A percentile compares a stretch with the other conserved stretches of the same genome.
phyloP scores from a whole-genome alignment of 2,329 filamentous ascomycete species.

The Trichoderma atrobrunneum region DNA sequence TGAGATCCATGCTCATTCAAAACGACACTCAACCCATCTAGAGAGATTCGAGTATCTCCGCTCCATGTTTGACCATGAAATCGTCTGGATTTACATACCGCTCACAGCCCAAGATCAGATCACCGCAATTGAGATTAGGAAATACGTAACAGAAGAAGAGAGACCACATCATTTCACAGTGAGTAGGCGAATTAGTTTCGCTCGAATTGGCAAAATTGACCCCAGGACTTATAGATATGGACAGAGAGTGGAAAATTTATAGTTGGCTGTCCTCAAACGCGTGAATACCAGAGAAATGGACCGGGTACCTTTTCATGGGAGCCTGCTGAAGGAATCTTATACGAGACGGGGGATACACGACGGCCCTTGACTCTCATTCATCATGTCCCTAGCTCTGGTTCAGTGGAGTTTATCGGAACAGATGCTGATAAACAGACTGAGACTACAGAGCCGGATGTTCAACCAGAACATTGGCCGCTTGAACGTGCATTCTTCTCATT shows the following conservation, averaged over 20 bases:
- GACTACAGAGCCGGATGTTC: neutral
- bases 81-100: slow-evolving; percentile 2
- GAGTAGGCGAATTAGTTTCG: neutral
- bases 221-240: neutral
- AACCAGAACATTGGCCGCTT: neutral
- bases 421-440: neutral
- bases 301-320: no score
- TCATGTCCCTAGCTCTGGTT: neutral
- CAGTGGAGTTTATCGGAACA: neutral
- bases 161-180: neutral
- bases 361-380: neutral
- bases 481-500: neutral
- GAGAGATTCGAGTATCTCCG: neutral
- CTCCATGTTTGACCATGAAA: neutral
- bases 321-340: neutral
- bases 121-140: neutral
- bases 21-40: neutral
- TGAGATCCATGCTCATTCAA: neutral
- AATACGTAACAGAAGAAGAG: neutral
- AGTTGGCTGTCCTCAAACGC: neutral
- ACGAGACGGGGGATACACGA: neutral
- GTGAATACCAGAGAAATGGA: no score
- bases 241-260: neutral
- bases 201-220: neutral
- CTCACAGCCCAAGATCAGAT: neutral